Base-by-base conservation (phyloP, 1,139 yeast species). In the Magnusiomyces ingens region DNA sequence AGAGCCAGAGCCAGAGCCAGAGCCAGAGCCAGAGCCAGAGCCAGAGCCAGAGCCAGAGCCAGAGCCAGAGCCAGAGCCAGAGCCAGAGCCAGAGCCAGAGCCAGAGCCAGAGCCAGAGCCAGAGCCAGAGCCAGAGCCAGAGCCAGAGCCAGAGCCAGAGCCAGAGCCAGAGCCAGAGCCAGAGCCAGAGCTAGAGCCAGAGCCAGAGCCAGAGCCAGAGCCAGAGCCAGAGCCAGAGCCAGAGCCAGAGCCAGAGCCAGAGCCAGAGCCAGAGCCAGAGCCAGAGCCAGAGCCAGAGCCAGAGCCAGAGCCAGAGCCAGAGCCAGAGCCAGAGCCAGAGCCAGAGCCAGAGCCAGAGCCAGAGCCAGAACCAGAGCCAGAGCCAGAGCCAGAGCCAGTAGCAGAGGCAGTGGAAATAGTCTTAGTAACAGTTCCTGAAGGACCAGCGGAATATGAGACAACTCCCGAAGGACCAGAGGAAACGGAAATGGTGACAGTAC, bases 241-340 rank as follows among this genome's bases (percentile, higher is more conserved):
- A 17, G 45, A n/a, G 13, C 45, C 45, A 17, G 45, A n/a, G 11
- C 46, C 46, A 21, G 46, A 43, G 8, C 48, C 48, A n/a, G 37
- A 29, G 15, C 48, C 48, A n/a, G 38, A 29, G 4, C 48, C 48
- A 29, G 48, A 45, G 4, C 48, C 48, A 29, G 38, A 29, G 21
- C 40, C 44, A 29, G 52, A 37, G 5, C 45, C 49, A 45, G 46
- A 17, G 4, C 50, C 53, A 40, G 53, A 40, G 6, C 22, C 49
- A 12, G 46, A 10, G 21, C 43, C 55, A 15, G 50, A 32, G 44
- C 32, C 11, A 38, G n/a, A 26, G 32, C 32, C 32, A 5, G 32
- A 26, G 32, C 32, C 32, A 8, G 32, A 26, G 32, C 32, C 32
- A 5, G 32, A 26, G 32, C 32, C 32, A 8, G 41, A 37, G 8